Percentiles rank a stretch among this genome's conserved stretches.
Evolutionary conservation across 2,329 filamentous ascomycete genomes (phyloP).

Genomic region (Aureobasidium uvarum): DNA sequence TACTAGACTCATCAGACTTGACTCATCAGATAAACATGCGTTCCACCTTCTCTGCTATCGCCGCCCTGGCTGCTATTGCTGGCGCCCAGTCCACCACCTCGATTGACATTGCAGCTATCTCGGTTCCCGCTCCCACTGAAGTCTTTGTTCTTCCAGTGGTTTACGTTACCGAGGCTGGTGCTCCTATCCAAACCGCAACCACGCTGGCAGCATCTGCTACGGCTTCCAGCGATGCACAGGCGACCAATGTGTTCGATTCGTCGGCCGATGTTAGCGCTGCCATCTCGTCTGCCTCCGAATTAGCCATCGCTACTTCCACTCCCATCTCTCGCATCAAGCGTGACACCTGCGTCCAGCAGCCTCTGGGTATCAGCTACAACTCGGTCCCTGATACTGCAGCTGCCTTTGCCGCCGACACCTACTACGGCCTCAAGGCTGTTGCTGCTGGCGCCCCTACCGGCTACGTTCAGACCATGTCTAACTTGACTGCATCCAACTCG

Average conservation of each 20-base stretch:
- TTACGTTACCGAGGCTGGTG: background rate
- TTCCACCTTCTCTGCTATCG: background rate
- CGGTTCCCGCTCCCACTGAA: background rate
- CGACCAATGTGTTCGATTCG: background rate
- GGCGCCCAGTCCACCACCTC: background rate
- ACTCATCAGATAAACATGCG: too few relatives aligned
- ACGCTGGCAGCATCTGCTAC: background rate
- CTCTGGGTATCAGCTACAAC: background rate
- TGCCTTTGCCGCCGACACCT: slow-evolving; percentile 33
- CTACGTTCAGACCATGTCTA: slow-evolving; percentile 34
- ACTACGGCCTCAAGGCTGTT: slow-evolving; percentile 30
- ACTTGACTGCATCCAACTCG: slow-evolving; percentile 30
- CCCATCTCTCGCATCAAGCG: background rate
- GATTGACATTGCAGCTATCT: background rate
- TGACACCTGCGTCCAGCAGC: background rate
- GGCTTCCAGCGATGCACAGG: background rate
- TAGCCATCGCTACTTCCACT: background rate
- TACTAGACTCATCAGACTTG: too few relatives aligned
- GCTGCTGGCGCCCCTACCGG: slow-evolving; percentile 33
- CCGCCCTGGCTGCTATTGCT: background rate
- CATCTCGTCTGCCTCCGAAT: background rate
- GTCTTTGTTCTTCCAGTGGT: background rate
- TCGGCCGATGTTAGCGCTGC: background rate
- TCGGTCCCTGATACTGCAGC: slow-evolving; percentile 37
- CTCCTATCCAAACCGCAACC: background rate